phyloP scores from a whole-genome alignment of 23 red algal genomes.

The Gracilaria gracilis region DNA sequence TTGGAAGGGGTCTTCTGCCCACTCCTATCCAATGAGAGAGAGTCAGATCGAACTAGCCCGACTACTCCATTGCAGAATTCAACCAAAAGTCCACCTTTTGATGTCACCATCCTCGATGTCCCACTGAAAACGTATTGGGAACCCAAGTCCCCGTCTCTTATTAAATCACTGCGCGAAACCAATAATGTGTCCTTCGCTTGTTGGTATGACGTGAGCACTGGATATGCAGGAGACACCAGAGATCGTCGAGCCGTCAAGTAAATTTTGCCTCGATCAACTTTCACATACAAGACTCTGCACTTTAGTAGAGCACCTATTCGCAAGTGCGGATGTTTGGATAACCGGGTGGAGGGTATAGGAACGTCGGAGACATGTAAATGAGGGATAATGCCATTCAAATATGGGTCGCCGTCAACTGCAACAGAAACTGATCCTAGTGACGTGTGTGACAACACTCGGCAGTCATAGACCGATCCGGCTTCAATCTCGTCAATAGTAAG shows the following conservation, averaged over 20 bases:
- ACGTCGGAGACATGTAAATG: slow-evolving; percentile 60
- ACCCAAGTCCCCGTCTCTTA: not conserved
- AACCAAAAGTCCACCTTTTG: slow-evolving; percentile 37
- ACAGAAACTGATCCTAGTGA: slow-evolving; percentile 47
- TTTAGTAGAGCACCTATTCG: slow-evolving; percentile 47
- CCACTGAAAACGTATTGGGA: slow-evolving; percentile 41
- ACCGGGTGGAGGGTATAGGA: slow-evolving; percentile 16
- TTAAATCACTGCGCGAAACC: not conserved
- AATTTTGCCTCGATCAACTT: slow-evolving; percentile 38
- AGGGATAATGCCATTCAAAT: slow-evolving; percentile 47
- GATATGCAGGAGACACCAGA: slow-evolving; percentile 36
- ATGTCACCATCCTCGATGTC: slow-evolving; percentile 14
- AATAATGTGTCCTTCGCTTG: slow-evolving; percentile 35
- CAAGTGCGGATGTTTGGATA: slow-evolving; percentile 46
- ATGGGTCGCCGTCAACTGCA: slow-evolving; percentile 72
- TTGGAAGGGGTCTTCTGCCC: slow-evolving; percentile 1
- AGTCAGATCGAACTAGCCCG: slow-evolving; percentile 38
- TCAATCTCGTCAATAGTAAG: slow-evolving; percentile 67
- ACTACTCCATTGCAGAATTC: slow-evolving; percentile 45
- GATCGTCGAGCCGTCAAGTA: slow-evolving; percentile 51
- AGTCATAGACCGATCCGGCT: slow-evolving; percentile 46
- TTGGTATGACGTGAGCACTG: slow-evolving; percentile 35
- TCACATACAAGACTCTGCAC: slow-evolving; percentile 51
- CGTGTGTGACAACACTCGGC: slow-evolving; percentile 40
- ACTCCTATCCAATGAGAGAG: slow-evolving; percentile 17